phyloP scores from a whole-genome alignment of 176 grass and related monocot species.

The Aegilops bicornis region DNA sequence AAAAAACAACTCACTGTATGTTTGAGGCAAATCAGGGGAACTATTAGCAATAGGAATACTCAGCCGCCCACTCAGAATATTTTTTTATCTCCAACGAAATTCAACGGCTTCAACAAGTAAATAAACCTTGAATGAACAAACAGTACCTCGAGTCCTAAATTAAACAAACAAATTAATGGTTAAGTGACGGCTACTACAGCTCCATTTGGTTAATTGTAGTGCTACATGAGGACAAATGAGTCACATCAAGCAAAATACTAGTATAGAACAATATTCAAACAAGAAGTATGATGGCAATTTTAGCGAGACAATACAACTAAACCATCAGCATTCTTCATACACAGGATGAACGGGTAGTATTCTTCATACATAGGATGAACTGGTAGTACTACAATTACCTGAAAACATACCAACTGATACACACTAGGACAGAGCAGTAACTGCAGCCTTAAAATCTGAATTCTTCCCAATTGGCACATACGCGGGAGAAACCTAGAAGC shows the following conservation, averaged over 20 bases:
- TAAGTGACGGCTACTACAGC: rapidly evolving
- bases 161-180: neutral
- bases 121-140: neutral
- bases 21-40: neutral
- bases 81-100: neutral
- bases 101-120: neutral
- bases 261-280: no score
- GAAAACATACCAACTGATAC: neutral
- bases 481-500: neutral
- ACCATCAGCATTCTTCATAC: neutral
- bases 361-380: no score
- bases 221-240: neutral
- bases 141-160: neutral
- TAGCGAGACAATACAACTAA: neutral
- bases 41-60: neutral
- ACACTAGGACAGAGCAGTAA: neutral
- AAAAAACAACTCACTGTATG: no score
- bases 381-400: neutral
- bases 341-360: neutral
- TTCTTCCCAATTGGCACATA: neutral
- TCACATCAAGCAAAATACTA: no score
- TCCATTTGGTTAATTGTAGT: neutral
- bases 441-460: neutral
- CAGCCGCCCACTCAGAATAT: neutral
- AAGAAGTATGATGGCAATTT: neutral